A percentile compares a stretch with the other conserved stretches of the same genome.
Evolutionary conservation across 2,329 filamentous ascomycete genomes (phyloP).

Genomic region (Cercospora beticola): DNA sequence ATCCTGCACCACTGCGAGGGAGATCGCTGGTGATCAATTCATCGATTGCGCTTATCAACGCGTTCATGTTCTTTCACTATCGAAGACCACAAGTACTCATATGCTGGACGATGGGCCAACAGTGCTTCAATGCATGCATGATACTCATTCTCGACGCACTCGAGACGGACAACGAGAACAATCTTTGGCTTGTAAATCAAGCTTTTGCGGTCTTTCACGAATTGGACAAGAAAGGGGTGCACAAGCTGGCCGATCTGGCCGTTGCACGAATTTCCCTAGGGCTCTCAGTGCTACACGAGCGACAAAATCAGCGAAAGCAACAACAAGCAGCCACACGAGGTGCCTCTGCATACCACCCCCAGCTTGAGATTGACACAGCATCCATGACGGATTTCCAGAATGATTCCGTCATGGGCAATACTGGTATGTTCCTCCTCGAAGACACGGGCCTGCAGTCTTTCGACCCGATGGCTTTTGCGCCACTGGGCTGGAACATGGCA

Average conservation of each 20-base stretch:
- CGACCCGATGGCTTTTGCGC: slow-evolving; percentile 29
- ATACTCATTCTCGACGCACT: slow-evolving; percentile 50
- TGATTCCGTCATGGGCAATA: slow-evolving; percentile 49
- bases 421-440: slow-evolving; percentile 50
- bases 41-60: slow-evolving; percentile 44
- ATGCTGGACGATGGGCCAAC: slow-evolving; percentile 51
- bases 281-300: slow-evolving; percentile 29
- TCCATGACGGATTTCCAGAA: slow-evolving; percentile 31
- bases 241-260: slow-evolving; percentile 48
- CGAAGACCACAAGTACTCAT: slow-evolving; percentile 47
- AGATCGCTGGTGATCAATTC: slow-evolving; percentile 45
- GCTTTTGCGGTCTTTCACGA: slow-evolving; percentile 46
- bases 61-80: slow-evolving; percentile 49
- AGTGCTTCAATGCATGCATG: slow-evolving; percentile 53
- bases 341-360: slow-evolving; percentile 20
- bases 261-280: slow-evolving; percentile 42
- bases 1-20: slow-evolving; percentile 38
- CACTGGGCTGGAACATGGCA: slow-evolving; percentile 34
- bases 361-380: slow-evolving; percentile 27
- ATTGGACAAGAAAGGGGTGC: slow-evolving; percentile 45
- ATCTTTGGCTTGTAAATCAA: slow-evolving; percentile 43
- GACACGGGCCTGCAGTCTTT: slow-evolving; percentile 45
- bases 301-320: slow-evolving; percentile 22
- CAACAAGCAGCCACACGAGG: slow-evolving; percentile 18
- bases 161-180: slow-evolving; percentile 43